Base-by-base conservation (phyloP, 495 filamentous ascomycete species). In the Lepraria neglecta region DNA sequence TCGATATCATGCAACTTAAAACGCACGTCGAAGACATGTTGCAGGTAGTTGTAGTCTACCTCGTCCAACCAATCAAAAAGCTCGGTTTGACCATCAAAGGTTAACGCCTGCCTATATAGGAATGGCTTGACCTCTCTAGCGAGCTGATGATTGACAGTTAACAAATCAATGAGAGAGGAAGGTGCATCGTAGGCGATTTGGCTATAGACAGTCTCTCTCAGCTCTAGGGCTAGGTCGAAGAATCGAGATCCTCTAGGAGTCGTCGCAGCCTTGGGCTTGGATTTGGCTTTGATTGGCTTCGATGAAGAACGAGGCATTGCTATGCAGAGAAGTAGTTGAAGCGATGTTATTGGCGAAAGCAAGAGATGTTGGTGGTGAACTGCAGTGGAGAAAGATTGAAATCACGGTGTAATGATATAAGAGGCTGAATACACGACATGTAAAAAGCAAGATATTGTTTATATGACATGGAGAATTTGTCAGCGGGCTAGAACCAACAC, bases 1-100 rank as follows among this genome's bases (percentile, higher is more conserved):
- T 67, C 58, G 44, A 69, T 66, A 21, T 69, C 67, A 44, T 68
- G 56, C 6, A 69, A 53, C 21, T 65, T 67, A 57, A 69, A 59
- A 12, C 61, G 47, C 6, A 69, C 28, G 11, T 61, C 58, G 1
- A 50, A 33, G 21, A 67, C 65, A 51, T 67, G 27, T 21, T 28
- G 38, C 17, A 69, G 48, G 30, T 63, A 62, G 19, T 21, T 45
- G 27, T 60, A 62, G 52, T 67, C 67, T 38, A 67, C 61, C n/a
- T 55, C 45, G 9, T 45, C 35, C 42, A 69, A 62, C 67, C 67
- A 69, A 14, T 44, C 28, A 38, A 63, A 65, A 24, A 69, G 51
- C 38, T 67, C 59, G 6, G 51, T 46, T 53, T 69, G 67, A 11
- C 67, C 67, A 35, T 69, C 62, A 64, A 69, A 69, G 4, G 53